Evolutionary conservation across 345 rosid species (phyloP).

Genomic region (Euclidium syriacum): DNA sequence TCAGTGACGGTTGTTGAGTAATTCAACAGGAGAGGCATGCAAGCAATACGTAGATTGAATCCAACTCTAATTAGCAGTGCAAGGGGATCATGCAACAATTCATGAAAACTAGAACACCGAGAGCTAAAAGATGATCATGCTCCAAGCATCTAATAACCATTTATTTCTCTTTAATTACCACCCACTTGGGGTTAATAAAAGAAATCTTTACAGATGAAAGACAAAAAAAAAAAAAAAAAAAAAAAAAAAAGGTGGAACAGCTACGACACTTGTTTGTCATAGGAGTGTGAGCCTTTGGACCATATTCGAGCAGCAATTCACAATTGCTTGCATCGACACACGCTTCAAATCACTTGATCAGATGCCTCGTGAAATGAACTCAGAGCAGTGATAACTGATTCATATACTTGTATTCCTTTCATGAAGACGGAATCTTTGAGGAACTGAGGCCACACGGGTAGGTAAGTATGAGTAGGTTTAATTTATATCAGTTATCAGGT

Average conservation of each 20-base stretch:
- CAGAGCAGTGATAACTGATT: constrained; percentile 58
- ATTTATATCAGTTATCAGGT: background rate
- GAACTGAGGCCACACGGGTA: constrained; percentile 37
- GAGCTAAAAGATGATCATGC: background rate
- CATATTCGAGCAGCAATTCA: background rate
- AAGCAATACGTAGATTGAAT: too few relatives aligned
- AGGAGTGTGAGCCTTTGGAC: constrained; percentile 5
- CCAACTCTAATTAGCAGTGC: too few relatives aligned
- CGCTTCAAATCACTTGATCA: constrained; percentile 23
- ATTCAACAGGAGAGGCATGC: background rate
- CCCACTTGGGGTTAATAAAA: background rate
- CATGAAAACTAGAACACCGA: background rate
- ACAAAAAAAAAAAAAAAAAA: background rate
- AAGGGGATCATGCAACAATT: background rate
- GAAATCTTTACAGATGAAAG: background rate
- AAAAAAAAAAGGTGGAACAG: background rate
- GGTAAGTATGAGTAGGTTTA: background rate
- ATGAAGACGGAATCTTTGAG: constrained; percentile 63
- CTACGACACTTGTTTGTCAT: background rate
- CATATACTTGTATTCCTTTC: constrained; percentile 77
- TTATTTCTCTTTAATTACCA: background rate
- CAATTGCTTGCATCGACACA: background rate
- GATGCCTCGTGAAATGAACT: constrained; percentile 53
- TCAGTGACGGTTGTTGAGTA: constrained; percentile 6
- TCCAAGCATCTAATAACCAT: background rate